A percentile compares a stretch with the other conserved stretches of the same genome.
These are phyloP conservation scores for Yamadazyma friedrichii DNA, from an alignment of 1,139 yeast species.

Conservation along the genomic window DNA sequence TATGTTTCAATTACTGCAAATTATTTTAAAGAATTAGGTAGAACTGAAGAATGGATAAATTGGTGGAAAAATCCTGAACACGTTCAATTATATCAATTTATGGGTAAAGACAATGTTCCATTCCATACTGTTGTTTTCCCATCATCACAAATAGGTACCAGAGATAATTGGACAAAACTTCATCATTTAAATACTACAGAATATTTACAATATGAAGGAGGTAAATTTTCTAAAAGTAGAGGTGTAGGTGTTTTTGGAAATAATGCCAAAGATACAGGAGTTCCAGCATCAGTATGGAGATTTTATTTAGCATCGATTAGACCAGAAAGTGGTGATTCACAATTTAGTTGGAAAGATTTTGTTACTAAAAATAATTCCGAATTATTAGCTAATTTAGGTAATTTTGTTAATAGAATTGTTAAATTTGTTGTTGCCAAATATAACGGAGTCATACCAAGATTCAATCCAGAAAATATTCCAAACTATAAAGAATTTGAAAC, in stretches of 20 bases:
- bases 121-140: conserved; percentile 99
- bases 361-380: conserved; percentile 92
- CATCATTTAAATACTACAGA: conserved; percentile 94
- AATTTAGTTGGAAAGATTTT: conserved; percentile 95
- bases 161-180: conserved; percentile 85
- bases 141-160: conserved; percentile 83
- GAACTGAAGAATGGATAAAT: conserved; percentile 58
- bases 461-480: conserved; percentile 44
- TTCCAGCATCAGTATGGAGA: conserved; percentile 95
- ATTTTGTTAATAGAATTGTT: conserved; percentile 89
- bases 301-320: conserved; percentile 89
- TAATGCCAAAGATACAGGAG: conserved; percentile 90
- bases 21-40: conserved; percentile 60
- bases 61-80: conserved; percentile 93
- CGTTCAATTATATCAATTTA: conserved; percentile 87
- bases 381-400: conserved; percentile 92
- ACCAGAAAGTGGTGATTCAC: conserved; percentile 95
- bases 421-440: conserved; percentile 90
- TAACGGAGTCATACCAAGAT: conserved; percentile 82
- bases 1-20: conserved; percentile 94
- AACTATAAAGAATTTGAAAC: conserved; percentile 49
- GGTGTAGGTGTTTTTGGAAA: conserved; percentile 98
- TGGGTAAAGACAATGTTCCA: conserved; percentile 99
- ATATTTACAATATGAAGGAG: conserved; percentile 95
- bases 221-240: conserved; percentile 95